These are phyloP conservation scores for Rosa lucieae DNA, from an alignment of 306 rosid species.

Conservation along the genomic window DNA sequence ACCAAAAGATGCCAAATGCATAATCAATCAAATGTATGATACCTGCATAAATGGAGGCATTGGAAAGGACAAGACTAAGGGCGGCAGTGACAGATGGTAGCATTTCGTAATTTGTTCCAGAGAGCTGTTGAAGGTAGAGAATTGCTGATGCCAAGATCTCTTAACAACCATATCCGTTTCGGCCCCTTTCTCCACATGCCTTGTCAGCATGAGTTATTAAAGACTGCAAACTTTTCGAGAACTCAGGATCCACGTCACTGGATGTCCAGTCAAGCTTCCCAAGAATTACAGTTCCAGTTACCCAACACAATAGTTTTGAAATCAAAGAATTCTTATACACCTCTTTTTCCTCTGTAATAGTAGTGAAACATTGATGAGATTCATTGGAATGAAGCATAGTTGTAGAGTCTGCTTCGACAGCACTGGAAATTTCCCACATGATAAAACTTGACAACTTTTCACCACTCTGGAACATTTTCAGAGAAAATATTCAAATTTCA, in stretches of 20 bases:
- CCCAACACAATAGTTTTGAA: conserved; percentile 68
- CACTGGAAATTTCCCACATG: conserved; percentile 65
- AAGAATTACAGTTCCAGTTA: conserved; percentile 64
- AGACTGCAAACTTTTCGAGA: conserved; percentile 44
- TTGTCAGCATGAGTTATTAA: conserved; percentile 43
- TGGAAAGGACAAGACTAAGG: conserved; percentile 59
- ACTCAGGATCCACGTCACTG: conserved; percentile 29
- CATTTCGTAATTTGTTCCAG: conserved; percentile 34
- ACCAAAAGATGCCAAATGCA: neutral
- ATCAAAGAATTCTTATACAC: conserved; percentile 42
- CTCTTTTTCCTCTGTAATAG: conserved; percentile 30
- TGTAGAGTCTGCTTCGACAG: conserved; percentile 49
- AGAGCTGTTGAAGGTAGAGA: conserved; percentile 64
- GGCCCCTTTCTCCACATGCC: conserved; percentile 32
- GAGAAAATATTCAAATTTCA: conserved; percentile 1
- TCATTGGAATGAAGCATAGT: conserved; percentile 35
- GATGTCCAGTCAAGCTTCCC: conserved; percentile 53
- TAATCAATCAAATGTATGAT: conserved; percentile 16
- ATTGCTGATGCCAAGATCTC: conserved; percentile 65
- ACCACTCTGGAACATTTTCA: conserved; percentile 42
- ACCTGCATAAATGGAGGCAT: conserved; percentile 50
- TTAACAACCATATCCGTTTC: conserved; percentile 38
- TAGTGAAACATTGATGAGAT: conserved; percentile 26
- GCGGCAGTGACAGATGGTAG: conserved; percentile 75
- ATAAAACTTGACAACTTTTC: conserved; percentile 65